Base-by-base conservation (phyloP, 208 protist genomes). In the Acanthamoeba triangularis region DNA sequence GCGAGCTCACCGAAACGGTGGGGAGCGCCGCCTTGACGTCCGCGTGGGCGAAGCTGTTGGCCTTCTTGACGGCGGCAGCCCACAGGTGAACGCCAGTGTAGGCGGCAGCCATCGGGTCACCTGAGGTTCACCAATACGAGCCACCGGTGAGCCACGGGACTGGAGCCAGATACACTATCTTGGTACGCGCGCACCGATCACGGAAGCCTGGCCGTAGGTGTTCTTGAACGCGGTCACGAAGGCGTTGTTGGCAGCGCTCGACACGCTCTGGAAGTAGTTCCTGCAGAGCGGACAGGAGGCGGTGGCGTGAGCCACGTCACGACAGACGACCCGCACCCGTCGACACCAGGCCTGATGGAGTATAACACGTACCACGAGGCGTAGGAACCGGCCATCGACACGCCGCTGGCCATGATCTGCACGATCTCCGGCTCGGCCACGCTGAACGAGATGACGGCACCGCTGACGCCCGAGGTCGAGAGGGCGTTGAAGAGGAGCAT, bases 261-360 rank as follows among this genome's bases (percentile, higher is more conserved):
- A 8, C 1, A 18, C 47, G 82, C 52, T 90, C 56, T 90, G 82
- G 82, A 90, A 90, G 82, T 90, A 90, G 82, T 90, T 90, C 82
- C 82, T 90, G 30, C n/a, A 41, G 56, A 18, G 14, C 8, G 14
- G 30, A 28, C 65, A 74, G 33, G 25, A 8, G 23, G 20, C 0
- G 69, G 5, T 78, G 10, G 13, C 30, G 37, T 78, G 35, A 47
- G 69, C 30, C 74, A 84, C 23, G 7, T 28, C 74, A 41, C 23
- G 7, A 35, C 74, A 41, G 3, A 25, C 11, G 20, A 13, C 59
- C 0, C 59, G 25, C 61, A 28, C 7, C 13, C 16, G 3, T 16
- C 18, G 59, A 3, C 10, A 63, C 5, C 2, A 16, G 61, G 7
- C 25, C 61, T 23, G 61, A 3, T 13, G 0, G 25, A 7, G 28